phyloP scores from a whole-genome alignment of 192 early-diverging fungal species.

The Backusella sp. region DNA sequence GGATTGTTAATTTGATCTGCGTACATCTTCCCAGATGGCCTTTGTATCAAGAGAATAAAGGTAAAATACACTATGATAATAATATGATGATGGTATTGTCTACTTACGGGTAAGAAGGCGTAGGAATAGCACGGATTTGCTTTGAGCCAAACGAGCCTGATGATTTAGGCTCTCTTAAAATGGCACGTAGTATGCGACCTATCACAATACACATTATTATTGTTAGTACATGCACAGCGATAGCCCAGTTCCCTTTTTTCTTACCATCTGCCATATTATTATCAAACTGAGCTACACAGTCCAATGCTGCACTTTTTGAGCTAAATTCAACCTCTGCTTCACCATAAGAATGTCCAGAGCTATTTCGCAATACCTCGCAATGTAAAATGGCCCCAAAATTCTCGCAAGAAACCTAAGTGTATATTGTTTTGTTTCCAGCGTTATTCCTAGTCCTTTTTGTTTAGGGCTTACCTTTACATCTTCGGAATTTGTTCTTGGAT shows the following conservation, averaged over 20 bases:
- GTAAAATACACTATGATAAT: too few relatives aligned
- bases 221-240: neutral
- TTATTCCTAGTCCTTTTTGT: neutral
- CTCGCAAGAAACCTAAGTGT: conserved; percentile 30
- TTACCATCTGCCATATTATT: conserved; percentile 51
- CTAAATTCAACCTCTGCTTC: conserved; percentile 50
- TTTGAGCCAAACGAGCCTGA: conserved; percentile 9
- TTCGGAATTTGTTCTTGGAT: conserved; percentile 45
- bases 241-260: neutral
- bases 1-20: conserved; percentile 22
- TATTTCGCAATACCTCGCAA: conserved; percentile 39
- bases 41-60: neutral
- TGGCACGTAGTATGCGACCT: conserved; percentile 37
- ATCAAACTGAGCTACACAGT: conserved; percentile 45
- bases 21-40: conserved; percentile 29
- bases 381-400: conserved; percentile 36
- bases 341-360: conserved; percentile 39
- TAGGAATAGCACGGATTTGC: conserved; percentile 1
- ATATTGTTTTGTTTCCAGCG: neutral
- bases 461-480: conserved; percentile 43
- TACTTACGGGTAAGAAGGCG: conserved; percentile 1
- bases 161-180: conserved; percentile 26
- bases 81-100: neutral
- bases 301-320: conserved; percentile 39
- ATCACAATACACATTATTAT: neutral